These are phyloP conservation scores for Pseudozyma flocculosa DNA, from an alignment of 1,284 basidiomycete species.

Conservation along the genomic window DNA sequence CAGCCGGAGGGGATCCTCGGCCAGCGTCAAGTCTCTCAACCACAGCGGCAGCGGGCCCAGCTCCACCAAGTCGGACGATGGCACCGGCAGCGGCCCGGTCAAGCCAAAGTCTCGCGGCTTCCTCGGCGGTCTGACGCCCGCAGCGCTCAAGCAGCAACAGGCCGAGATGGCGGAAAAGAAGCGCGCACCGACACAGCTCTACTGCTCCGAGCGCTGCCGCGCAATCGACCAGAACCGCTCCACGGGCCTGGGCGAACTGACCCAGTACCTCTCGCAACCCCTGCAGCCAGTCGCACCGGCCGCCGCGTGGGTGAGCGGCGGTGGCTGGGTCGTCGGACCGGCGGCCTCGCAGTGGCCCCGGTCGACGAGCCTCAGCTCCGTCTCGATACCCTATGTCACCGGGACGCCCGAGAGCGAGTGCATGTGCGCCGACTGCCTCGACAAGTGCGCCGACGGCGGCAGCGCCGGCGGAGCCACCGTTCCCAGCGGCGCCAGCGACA, in stretches of 20 bases:
- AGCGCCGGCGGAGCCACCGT: conserved; percentile 37
- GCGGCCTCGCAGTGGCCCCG: conserved; percentile 10
- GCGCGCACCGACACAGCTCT: conserved; percentile 38
- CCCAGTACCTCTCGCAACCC: conserved; percentile 39
- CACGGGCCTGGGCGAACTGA: conserved; percentile 36
- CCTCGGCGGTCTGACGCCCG: conserved; percentile 39
- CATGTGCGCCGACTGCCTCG: conserved; percentile 43
- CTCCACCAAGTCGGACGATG: conserved; percentile 32
- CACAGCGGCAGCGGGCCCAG: conserved; percentile 25
- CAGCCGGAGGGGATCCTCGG: conserved; percentile 25
- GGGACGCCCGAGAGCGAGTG: conserved; percentile 47
- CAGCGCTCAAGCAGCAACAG: conserved; percentile 34
- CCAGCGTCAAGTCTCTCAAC: conserved; percentile 30
- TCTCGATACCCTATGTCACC: conserved; percentile 10
- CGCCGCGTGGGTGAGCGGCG: conserved; percentile 8
- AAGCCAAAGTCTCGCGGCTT: conserved; percentile 30
- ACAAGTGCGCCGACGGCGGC: conserved; percentile 33
- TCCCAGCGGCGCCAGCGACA: conserved; percentile 50
- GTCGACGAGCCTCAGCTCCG: conserved; percentile 22
- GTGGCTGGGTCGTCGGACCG: background rate
- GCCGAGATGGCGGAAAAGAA: conserved; percentile 28
- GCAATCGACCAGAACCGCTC: conserved; percentile 43
- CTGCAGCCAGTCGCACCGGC: conserved; percentile 12
- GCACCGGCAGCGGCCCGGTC: conserved; percentile 5
- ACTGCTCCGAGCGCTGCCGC: conserved; percentile 51